Evolutionary conservation across 1,284 basidiomycete species (phyloP).

Genomic region (Ceraceosorus guamensis): DNA sequence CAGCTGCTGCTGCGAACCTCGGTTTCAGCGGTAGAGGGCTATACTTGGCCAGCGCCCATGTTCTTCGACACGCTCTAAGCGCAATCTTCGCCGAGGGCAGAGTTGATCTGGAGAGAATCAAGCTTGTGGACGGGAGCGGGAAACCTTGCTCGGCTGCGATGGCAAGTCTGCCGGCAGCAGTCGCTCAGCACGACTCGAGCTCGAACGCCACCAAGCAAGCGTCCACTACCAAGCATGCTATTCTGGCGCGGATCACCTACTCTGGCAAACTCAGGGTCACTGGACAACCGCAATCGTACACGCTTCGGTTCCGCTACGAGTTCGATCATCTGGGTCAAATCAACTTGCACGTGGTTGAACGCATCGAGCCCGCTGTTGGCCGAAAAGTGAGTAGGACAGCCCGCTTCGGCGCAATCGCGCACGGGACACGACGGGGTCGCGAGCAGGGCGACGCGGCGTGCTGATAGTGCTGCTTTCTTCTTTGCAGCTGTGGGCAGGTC

Average conservation of each 20-base stretch:
- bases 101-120: conserved; percentile 20
- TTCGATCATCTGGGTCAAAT: conserved; percentile 38
- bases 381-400: conserved; percentile 8
- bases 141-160: neutral
- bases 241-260: conserved; percentile 25
- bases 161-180: no score
- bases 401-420: no score
- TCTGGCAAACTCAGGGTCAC: conserved; percentile 27
- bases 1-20: conserved; percentile 11
- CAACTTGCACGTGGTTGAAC: conserved; percentile 33
- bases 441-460: conserved; percentile 21
- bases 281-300: conserved; percentile 30
- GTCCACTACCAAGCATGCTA: neutral
- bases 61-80: conserved; percentile 27
- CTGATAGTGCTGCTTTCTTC: neutral
- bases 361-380: conserved; percentile 39
- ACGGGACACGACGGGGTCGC: no score
- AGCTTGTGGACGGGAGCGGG: neutral
- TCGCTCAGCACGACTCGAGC: no score
- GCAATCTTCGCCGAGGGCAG: conserved; percentile 29
- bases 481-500: conserved; percentile 3
- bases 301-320: conserved; percentile 37
- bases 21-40: conserved; percentile 32
- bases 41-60: conserved; percentile 32
- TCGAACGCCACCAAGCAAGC: neutral